Base-by-base conservation (phyloP, 73 alveolate genomes). In the Diophrys appendiculata region DNA sequence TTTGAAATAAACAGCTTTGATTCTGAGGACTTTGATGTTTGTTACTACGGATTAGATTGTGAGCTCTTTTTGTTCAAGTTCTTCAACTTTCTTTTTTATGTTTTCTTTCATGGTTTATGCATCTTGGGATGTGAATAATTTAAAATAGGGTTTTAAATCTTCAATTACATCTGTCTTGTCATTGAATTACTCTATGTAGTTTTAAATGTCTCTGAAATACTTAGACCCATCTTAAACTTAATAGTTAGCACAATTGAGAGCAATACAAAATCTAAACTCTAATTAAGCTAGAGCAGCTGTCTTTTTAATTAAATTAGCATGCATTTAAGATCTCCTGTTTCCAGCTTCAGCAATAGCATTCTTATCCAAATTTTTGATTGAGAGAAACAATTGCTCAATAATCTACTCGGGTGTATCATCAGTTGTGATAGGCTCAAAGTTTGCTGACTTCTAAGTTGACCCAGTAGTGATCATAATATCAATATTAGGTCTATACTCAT, bases 131-230 rank as follows among this genome's bases (percentile, higher is more conserved):
- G 77, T 24, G 72, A 83, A 76, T 33, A 83, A 69, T 34, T 52
- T 76, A 34, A 83, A 64, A 60, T 83, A 83, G 22, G 77, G 77
- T 28, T 24, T 35, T 23, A 83, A 43, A 53, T 83, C 85, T 1
- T 72, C 24, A 30, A 83, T 33, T 0, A 76, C 81, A 65, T 83
- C 91, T 2, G 91, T 68, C 32, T 83, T 74, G 43, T 83, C 91
- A 83, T 67, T 68, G 86, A 75, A 83, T 0, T 31, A 77, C 72
- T 83, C 91, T 22, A 83, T 56, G 69, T 76, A 83, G 69, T 70
- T 82, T 27, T 76, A 76, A 32, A 83, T 83, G 24, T 54, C 33
- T 33, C 76, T 83, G 72, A 25, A 83, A 52, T 76, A 60, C 22
- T 86, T 76, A 35, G 86, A 76, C 28, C 82, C 82, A 23, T 83